Base-by-base conservation (phyloP, 1,139 yeast species). In the Yamadazyma triangularis region DNA sequence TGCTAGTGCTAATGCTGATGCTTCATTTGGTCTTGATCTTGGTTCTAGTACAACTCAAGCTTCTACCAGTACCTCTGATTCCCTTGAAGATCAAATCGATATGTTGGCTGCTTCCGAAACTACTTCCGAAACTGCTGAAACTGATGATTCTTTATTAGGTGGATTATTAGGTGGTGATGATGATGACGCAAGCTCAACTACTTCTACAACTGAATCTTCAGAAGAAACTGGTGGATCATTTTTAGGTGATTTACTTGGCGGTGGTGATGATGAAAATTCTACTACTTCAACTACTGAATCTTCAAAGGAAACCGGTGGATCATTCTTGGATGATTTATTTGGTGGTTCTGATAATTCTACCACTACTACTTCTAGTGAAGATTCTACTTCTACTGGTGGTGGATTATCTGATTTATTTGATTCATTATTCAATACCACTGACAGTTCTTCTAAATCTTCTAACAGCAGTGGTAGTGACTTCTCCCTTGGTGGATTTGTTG, bases 71-170 rank as follows among this genome's bases (percentile, higher is more conserved):
- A 18, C 20, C 9, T 18, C 6, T 18, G 20, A 18, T 18, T 18
- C 20, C 9, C 9, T 18, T 7, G 8, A 18, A 18, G 9, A 9
- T 18, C 8, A 18, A 18, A 18, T 18, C 9, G 20, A 36, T 11
- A 28, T 32, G 2, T 5, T 25, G 23, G 32, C 41, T 26, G 29
- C 34, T 22, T 16, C 28, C 11, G 15, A 21, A 13, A 21, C 26
- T 12, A 32, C 27, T 21, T 27, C 39, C 15, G 30, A 40, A 7
- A 27, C 48, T 13, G 21, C 41, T 13, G 26, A 40, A 13, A 31
- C 36, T 23, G 40, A 39, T 12, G 47, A 44, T 13, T 44, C 40
- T 13, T 36, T 52, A 13, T 42, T 51, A 15, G 44, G 39, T 26
- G 47, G 32, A 15, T 35, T 47, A 14, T 46, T 44, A 30, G n/a